phyloP scores from a whole-genome alignment of 73 alveolate species.

The Tetrahymena malaccensis region DNA sequence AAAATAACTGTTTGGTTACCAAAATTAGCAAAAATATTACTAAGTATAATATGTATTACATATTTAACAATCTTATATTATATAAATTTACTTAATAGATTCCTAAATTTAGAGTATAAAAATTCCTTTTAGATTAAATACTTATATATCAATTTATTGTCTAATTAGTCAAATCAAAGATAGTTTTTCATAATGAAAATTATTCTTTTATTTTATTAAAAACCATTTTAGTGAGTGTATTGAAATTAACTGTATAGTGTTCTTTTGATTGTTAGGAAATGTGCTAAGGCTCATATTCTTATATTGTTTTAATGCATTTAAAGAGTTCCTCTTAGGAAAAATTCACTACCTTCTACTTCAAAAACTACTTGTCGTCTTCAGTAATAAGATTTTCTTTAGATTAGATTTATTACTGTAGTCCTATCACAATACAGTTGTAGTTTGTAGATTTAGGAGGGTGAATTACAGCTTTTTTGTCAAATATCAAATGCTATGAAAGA shows the following conservation, averaged over 20 bases:
- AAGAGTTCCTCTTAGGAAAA: background rate
- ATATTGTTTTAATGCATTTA: background rate
- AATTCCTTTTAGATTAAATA: too few relatives aligned
- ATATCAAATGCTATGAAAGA: background rate
- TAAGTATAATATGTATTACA: too few relatives aligned
- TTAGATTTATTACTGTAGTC: background rate
- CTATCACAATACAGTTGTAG: background rate
- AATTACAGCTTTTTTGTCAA: background rate
- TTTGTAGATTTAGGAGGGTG: background rate
- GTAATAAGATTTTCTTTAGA: background rate
- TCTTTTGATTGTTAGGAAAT: background rate
- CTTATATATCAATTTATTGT: too few relatives aligned
- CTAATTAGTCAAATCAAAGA: too few relatives aligned
- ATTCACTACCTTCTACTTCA: background rate
- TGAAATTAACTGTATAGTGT: background rate
- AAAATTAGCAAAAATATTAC: too few relatives aligned
- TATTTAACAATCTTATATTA: too few relatives aligned
- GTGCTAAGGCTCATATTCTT: background rate
- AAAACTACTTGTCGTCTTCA: background rate
- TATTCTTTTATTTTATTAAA: background rate
- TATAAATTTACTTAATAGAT: too few relatives aligned
- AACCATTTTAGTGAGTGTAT: background rate
- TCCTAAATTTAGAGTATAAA: too few relatives aligned
- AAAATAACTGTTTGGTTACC: too few relatives aligned
- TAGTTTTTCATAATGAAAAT: background rate